These are phyloP conservation scores for Balansia obtecta DNA, from an alignment of 2,329 filamentous ascomycete species.

Conservation along the genomic window DNA sequence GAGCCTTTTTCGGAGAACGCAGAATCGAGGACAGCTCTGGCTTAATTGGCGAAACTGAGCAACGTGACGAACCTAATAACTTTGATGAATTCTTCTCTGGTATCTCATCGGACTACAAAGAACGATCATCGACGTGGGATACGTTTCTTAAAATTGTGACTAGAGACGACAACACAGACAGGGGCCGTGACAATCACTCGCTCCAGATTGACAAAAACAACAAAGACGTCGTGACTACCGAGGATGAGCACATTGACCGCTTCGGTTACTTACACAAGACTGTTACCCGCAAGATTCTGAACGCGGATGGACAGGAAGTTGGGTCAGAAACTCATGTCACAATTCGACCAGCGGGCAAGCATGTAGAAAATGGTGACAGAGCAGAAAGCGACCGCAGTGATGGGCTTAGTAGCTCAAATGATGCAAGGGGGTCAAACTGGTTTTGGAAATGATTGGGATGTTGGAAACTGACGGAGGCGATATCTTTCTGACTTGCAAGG, in stretches of 20 bases:
- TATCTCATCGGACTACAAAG: conserved; percentile 24
- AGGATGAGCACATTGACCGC: conserved; percentile 29
- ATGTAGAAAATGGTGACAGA: conserved; percentile 8
- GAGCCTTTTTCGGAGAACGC: conserved; percentile 3
- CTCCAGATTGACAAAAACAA: conserved; percentile 12
- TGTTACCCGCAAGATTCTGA: conserved; percentile 26
- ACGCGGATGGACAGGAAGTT: conserved; percentile 29
- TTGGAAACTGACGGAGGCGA: no score
- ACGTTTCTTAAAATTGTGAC: conserved; percentile 25
- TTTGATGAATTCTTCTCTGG: conserved; percentile 30
- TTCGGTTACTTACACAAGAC: conserved; percentile 31
- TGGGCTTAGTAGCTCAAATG: background rate
- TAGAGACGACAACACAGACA: conserved; percentile 8
- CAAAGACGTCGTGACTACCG: conserved; percentile 21
- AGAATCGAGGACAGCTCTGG: background rate
- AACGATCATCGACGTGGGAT: conserved; percentile 27
- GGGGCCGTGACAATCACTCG: conserved; percentile 6
- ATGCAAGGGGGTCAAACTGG: conserved; percentile 22
- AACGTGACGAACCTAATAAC: conserved; percentile 15
- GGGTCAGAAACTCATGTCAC: conserved; percentile 24
- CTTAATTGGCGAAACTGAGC: background rate
- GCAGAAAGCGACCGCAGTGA: background rate
- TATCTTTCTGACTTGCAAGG: no score
- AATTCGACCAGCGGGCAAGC: conserved; percentile 17
- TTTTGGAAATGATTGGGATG: conserved; percentile 25